phyloP scores from a whole-genome alignment of 2,329 filamentous ascomycete species.

The Colletotrichum coccodes region DNA sequence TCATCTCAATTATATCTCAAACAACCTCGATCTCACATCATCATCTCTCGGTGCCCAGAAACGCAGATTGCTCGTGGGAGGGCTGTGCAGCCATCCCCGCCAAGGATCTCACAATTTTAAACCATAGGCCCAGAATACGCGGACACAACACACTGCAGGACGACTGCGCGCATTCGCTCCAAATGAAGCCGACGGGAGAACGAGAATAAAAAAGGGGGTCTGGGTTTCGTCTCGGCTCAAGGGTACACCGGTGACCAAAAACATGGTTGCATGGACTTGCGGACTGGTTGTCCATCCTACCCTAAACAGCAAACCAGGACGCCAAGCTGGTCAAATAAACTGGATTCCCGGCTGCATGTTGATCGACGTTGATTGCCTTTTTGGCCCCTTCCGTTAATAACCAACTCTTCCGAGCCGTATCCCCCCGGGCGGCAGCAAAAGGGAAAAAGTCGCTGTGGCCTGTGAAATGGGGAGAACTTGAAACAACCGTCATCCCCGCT shows the following conservation, averaged over 20 bases:
- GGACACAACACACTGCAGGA: not conserved
- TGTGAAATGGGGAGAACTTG: not conserved
- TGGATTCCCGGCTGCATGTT: not conserved
- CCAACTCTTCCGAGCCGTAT: not conserved
- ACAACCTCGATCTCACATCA: not conserved
- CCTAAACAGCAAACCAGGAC: not conserved
- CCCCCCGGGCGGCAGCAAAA: not conserved
- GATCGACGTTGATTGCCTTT: not conserved
- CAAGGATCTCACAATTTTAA: slow-evolving; percentile 17
- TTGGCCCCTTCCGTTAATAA: not conserved
- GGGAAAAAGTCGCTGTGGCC: not conserved
- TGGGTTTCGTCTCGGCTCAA: slow-evolving; percentile 13
- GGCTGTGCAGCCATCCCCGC: slow-evolving; percentile 11
- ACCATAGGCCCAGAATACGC: not conserved
- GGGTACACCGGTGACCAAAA: not conserved
- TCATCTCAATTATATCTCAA: slow-evolving; percentile 12
- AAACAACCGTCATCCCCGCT: slow-evolving; percentile 1
- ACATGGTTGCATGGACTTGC: not conserved
- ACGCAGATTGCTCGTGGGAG: not conserved
- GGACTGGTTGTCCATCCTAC: no score
- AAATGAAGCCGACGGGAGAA: not conserved
- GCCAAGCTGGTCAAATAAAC: slow-evolving; percentile 1
- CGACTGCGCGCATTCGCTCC: not conserved
- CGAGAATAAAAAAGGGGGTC: not conserved
- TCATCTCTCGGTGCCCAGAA: not conserved